Percentiles rank a stretch among this genome's conserved stretches.
Evolutionary conservation across 208 protist genomes (phyloP).

Genomic region (Wallacemonas rigidus): DNA sequence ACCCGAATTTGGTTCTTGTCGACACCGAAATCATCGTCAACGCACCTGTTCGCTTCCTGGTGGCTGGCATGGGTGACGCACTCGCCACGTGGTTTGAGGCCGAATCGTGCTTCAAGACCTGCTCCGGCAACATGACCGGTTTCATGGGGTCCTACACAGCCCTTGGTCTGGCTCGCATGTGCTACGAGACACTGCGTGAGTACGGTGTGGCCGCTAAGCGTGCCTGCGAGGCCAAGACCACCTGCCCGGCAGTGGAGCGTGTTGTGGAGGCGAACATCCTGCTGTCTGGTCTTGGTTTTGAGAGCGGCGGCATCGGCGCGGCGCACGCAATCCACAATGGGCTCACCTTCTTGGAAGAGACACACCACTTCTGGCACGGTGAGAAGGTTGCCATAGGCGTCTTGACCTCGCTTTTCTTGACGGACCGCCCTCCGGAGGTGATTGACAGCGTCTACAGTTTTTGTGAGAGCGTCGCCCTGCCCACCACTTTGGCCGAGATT

Average conservation of each 20-base stretch:
- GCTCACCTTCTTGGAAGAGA: slow-evolving; percentile 22
- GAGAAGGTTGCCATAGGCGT: slow-evolving; percentile 35
- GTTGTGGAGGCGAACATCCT: slow-evolving; percentile 39
- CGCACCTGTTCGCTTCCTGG: slow-evolving; percentile 33
- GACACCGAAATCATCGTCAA: slow-evolving; percentile 30
- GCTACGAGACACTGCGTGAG: slow-evolving; percentile 28
- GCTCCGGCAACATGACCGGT: slow-evolving; percentile 25
- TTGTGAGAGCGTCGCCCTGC: slow-evolving; percentile 30
- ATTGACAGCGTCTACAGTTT: slow-evolving; percentile 29
- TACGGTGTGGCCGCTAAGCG: slow-evolving; percentile 33
- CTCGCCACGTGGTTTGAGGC: slow-evolving; percentile 36
- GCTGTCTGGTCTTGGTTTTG: slow-evolving; percentile 28
- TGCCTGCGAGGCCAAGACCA: slow-evolving; percentile 30
- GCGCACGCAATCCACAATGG: slow-evolving; percentile 40
- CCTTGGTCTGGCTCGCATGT: slow-evolving; percentile 32
- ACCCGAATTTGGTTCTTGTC: slow-evolving; percentile 31
- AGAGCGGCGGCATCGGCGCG: slow-evolving; percentile 28
- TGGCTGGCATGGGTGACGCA: slow-evolving; percentile 38
- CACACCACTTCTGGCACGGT: slow-evolving; percentile 30
- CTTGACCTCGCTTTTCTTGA: slow-evolving; percentile 24
- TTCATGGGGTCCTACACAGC: slow-evolving; percentile 34
- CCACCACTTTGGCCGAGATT: slow-evolving; percentile 37
- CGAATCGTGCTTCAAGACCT: slow-evolving; percentile 21
- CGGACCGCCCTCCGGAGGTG: slow-evolving; percentile 20
- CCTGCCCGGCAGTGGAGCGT: slow-evolving; percentile 32